These are phyloP conservation scores for Elaeagnus macrophylla DNA, from an alignment of 306 rosid genomes.

Conservation along the genomic window DNA sequence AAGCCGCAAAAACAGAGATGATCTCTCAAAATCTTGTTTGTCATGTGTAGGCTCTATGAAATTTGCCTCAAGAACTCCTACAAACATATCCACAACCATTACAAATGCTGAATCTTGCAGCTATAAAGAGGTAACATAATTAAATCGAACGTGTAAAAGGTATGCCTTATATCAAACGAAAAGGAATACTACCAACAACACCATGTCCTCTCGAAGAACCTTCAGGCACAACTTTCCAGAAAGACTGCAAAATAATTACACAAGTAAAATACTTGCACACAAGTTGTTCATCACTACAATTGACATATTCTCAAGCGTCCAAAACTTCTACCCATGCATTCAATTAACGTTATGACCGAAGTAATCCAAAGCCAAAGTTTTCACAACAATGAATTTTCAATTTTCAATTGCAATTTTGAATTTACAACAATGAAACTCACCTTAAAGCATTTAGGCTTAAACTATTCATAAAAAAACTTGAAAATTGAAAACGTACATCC, in stretches of 20 bases:
- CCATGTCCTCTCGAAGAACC: constrained; percentile 61
- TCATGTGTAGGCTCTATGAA: constrained; percentile 95
- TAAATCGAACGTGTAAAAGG: neutral
- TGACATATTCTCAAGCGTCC: too few species aligned
- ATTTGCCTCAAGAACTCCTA: constrained; percentile 91
- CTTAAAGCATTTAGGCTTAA: too few species aligned
- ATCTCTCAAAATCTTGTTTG: constrained; percentile 96
- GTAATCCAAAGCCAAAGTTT: too few species aligned
- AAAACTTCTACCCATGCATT: too few species aligned
- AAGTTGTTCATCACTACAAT: constrained; percentile 14
- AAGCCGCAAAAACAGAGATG: constrained; percentile 57
- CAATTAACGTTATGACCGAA: too few species aligned
- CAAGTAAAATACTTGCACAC: constrained; percentile 20
- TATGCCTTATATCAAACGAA: constrained; percentile 10
- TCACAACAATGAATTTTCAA: too few species aligned
- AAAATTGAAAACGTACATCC: constrained; percentile 4
- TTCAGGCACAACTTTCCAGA: constrained; percentile 74
- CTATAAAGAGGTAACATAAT: neutral
- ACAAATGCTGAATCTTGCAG: neutral
- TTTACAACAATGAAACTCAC: too few species aligned
- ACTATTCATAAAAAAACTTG: constrained; percentile 1
- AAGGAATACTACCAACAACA: constrained; percentile 67
- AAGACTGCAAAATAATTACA: constrained; percentile 52
- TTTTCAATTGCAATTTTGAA: too few species aligned
- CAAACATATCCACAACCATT: constrained; percentile 6